phyloP scores from a whole-genome alignment of 208 protist species.

The Leishmania tarentolae region DNA sequence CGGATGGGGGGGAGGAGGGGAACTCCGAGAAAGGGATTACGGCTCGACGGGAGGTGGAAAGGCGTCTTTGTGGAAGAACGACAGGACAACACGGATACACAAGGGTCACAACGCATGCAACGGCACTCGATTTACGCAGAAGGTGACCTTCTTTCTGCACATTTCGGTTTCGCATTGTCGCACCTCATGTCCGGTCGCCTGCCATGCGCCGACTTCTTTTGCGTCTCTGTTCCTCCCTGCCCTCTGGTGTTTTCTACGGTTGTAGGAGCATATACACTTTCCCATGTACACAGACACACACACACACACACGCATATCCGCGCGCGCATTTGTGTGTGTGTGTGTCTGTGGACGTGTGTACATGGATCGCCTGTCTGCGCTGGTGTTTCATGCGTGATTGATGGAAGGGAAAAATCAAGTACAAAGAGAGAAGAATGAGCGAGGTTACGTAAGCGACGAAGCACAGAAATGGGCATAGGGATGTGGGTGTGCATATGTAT shows the following conservation, averaged over 20 bases:
- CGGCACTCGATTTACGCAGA: background rate
- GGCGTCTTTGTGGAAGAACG: background rate
- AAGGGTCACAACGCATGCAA: background rate
- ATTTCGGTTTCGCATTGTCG: background rate
- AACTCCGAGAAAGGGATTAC: background rate
- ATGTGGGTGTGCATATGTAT: background rate
- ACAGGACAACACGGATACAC: background rate
- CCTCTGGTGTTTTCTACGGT: background rate
- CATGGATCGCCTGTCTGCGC: background rate
- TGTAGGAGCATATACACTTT: background rate
- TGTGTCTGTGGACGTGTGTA: background rate
- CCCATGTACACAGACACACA: background rate
- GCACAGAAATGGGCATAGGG: background rate
- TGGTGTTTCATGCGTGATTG: background rate
- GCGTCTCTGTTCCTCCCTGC: background rate
- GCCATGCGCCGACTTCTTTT: background rate
- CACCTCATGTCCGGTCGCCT: background rate
- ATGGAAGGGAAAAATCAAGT: background rate
- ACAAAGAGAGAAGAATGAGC: background rate
- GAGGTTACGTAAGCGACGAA: background rate
- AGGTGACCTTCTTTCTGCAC: background rate
- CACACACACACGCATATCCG: background rate
- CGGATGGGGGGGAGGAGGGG: background rate
- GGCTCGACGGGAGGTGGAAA: background rate
- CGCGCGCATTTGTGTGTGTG: background rate